Evolutionary conservation across 768 basidiomycete genomes (phyloP), one percentile per base, ranked within the genome.

Genomic region (Russula abietina): DNA sequence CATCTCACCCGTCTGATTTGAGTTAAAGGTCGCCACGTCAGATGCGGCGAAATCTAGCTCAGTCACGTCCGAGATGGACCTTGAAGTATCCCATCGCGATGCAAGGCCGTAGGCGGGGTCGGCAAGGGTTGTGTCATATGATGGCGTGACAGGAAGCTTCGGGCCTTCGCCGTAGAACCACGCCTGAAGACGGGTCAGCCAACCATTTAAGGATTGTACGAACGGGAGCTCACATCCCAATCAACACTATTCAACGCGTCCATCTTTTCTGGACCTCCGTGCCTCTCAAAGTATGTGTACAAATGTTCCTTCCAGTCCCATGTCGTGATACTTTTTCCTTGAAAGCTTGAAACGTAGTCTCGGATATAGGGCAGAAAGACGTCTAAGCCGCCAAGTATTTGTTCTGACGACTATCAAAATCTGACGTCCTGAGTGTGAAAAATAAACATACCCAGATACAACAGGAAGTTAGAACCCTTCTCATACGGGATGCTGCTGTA

Each of bases 391-490:
- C 91, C 91, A 0, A 94, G 76, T 7, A 79, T 85, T 38, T 81
- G 77, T 72, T 93, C 89, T 86, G 66, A 9, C 22, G 24, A 38
- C 22, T 6, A 19, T 58, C 14, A 38, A n/a, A 28, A 39, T n/a
- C 17, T 38, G 26, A 43, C 24, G 19, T 43, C 19, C 11, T n/a
- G 45, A 30, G 14, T 22, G 17, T n/a, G 36, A 41, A 10, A n/a
- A n/a, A 30, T 14, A 8, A 17, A 68, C 79, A 59, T 59, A 89
- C 89, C 94, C 24, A 98, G 80, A 71, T 91, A 81, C 19, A 95
- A 81, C 17, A 98, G 76, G 68, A 98, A 85, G 71, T 93, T 96
- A 8, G 91, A 81, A 28, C 95, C 95, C 74, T 95, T 91, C 72
- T 90, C 89, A 68, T 96, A 96, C 1, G 94, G 89, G 50, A 97